Evolutionary conservation across 2,329 filamentous ascomycete species (phyloP), one percentile per base, ranked within the genome.

Genomic region (Ceratocystis cacaofunesta): DNA sequence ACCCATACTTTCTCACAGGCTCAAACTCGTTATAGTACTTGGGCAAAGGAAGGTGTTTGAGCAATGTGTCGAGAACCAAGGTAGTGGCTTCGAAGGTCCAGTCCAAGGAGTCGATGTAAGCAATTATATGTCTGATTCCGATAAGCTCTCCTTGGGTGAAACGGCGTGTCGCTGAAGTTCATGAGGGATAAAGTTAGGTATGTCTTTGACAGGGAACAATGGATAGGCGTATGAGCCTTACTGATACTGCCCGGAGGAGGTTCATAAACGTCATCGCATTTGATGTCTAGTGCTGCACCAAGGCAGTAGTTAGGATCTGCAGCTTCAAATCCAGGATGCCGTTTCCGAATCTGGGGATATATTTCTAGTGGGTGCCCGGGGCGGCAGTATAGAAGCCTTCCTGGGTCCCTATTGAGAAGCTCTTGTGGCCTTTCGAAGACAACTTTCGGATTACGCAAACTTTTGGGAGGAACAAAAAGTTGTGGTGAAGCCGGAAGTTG

Each of bases 41-140:
- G 6, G 63, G 63, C 8, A 64, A 28, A 15, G 63, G 63, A n/a
- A 58, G 52, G 25, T 58, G 43, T 55, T 64, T 64, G 25, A 64
- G 52, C 17, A 64, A 17, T 8, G 52, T 48, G 41, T 64, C 63
- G 3, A 60, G 43, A 3, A 64, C 32, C 7, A 64, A 36, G 5
- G 63, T 64, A 1, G 55, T 60, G 15, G 55, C 63, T 25, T 60
- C 50, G 22, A 28, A 46, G 30, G 63, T 60, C 63, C 63, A 64
- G 25, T 64, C 41, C 17, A 64, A 17, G 4, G 63, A 58, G 15
- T 64, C 41, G 32, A 64, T 43, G 25, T 58, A 64, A 4, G 41
- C 41, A 17, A 64, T 17, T 8, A 64, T 19, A 7, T 58, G 36
- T n/a, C 63, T 44, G 19, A 64, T 64, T 10, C 50, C 28, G 15